phyloP scores from a whole-genome alignment of 768 basidiomycete species.

The Plicaturopsis crispa region DNA sequence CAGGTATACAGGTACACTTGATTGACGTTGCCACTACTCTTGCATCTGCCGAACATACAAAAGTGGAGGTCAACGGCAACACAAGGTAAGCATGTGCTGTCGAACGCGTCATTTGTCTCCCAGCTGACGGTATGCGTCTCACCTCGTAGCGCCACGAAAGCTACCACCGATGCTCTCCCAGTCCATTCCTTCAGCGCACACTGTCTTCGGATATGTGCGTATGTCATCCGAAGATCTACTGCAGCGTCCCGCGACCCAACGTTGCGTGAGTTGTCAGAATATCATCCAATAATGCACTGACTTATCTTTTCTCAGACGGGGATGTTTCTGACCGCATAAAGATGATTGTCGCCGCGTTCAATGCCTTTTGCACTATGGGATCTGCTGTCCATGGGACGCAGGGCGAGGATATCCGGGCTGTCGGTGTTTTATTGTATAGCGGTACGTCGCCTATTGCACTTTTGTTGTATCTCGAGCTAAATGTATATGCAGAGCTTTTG shows the following conservation, averaged over 20 bases:
- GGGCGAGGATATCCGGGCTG: conserved; percentile 70
- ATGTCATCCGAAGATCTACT: conserved; percentile 67
- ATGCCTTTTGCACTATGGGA: conserved; percentile 53
- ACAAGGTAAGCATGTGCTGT: too few relatives aligned
- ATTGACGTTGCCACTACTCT: conserved; percentile 61
- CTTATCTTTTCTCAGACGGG: conserved; percentile 41
- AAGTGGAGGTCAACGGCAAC: too few relatives aligned
- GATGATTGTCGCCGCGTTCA: conserved; percentile 58
- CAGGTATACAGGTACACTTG: conserved; percentile 62
- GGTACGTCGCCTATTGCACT: conserved; percentile 34
- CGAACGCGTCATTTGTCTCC: too few relatives aligned
- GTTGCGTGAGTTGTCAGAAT: conserved; percentile 36
- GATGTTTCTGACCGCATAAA: conserved; percentile 48
- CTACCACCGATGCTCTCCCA: conserved; percentile 9
- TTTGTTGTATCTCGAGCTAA: background rate
- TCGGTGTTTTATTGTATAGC: conserved; percentile 73
- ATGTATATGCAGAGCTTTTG: conserved; percentile 51
- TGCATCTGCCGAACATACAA: conserved; percentile 35
- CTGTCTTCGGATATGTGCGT: conserved; percentile 78
- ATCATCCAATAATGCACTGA: background rate
- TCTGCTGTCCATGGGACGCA: conserved; percentile 44
- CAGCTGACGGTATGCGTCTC: background rate
- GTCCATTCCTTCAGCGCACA: conserved; percentile 38
- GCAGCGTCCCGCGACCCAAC: conserved; percentile 44
- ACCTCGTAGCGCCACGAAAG: too few relatives aligned